Conservation (phyloP, 2,329 filamentous ascomycete genomes). For the Ramularia endophylla region DNA sequence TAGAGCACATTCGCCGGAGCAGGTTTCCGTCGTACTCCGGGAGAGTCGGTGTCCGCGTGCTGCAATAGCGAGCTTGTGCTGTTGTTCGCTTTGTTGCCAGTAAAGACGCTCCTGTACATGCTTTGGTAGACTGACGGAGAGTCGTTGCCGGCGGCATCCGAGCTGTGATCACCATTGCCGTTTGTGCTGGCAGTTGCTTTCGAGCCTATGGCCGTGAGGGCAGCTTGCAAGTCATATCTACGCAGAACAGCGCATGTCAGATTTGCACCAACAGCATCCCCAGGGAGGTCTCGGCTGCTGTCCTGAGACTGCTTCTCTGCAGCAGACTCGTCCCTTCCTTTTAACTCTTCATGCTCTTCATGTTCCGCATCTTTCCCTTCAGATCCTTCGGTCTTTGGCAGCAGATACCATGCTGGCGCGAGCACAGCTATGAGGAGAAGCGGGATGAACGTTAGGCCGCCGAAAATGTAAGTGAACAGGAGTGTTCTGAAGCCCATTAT, state of each 20-base stretch:
- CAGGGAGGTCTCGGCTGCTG: constrained; percentile 5
- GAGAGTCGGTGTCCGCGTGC: constrained; percentile 8
- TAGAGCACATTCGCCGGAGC: constrained; percentile 27
- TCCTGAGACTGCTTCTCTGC: constrained; percentile 4
- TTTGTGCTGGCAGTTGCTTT: not conserved
- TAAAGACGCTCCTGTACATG: constrained; percentile 96
- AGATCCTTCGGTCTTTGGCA: constrained; percentile 31
- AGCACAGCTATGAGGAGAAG: constrained; percentile 58
- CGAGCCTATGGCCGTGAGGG: constrained; percentile 19
- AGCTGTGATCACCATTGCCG: constrained; percentile 8
- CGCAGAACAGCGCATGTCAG: constrained; percentile 29
- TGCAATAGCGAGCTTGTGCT: constrained; percentile 20
- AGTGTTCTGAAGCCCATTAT: constrained; percentile 46
- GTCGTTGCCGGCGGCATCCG: constrained; percentile 10
- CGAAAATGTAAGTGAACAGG: constrained; percentile 72
- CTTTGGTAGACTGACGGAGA: constrained; percentile 94
- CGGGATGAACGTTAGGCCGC: constrained; percentile 83
- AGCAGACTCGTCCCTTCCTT: constrained; percentile 6
- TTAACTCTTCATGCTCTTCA: constrained; percentile 5
- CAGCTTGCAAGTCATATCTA: constrained; percentile 27
- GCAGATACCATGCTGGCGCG: constrained; percentile 61
- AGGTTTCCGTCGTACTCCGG: constrained; percentile 12
- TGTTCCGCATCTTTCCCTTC: constrained; percentile 1
- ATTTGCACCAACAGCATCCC: constrained; percentile 22
- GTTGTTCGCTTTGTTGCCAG: constrained; percentile 55